Evolutionary conservation across 192 early-diverging fungal genomes (phyloP), one percentile per base, ranked within the genome.

Genomic region (Martensiomyces pterosporus): DNA sequence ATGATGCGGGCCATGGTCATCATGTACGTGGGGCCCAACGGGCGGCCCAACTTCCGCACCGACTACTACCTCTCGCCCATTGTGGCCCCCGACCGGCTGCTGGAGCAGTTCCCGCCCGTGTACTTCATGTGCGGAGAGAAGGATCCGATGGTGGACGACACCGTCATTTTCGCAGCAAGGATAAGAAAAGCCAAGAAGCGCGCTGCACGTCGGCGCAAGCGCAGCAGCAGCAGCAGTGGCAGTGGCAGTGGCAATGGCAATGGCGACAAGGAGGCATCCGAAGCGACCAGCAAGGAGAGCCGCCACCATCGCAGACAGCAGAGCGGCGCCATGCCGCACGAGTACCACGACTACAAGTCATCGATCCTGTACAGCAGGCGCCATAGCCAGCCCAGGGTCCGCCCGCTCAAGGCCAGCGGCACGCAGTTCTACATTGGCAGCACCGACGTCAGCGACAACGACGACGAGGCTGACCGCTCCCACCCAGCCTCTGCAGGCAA

Each of bases 71-170:
- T 98, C 9, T 87, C 82, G 21, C 95, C 95, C 1, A 76, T 89
- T 8, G 77, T 88, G 16, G 90, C 92, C 0, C 95, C 95, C 0
- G 84, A 89, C 49, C 77, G 85, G 37, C 56, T 98, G 13, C 58
- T 98, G 34, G 89, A 89, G 2, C 79, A 85, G 32, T 98, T 95
- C 63, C 95, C 95, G 15, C 86, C 87, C 18, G 87, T 87, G 0
- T 93, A 89, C 60, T 81, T 96, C 40, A 79, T 98, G 41, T 88
- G 86, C 50, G 95, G 95, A 33, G 93, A 96, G 53, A 94, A 94
- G 57, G 95, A 98, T 60, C 95, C 95, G 3, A 81, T 98, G 33
- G 90, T 98, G 4, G 95, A 98, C 67, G 95, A 98, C 67, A 93
- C 94, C 3, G 85, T 96, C 16, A 67, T 98, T 14, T 87, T 96